These are phyloP conservation scores for Coniella vitis DNA, from an alignment of 2,329 filamentous ascomycete species.

Conservation along the genomic window DNA sequence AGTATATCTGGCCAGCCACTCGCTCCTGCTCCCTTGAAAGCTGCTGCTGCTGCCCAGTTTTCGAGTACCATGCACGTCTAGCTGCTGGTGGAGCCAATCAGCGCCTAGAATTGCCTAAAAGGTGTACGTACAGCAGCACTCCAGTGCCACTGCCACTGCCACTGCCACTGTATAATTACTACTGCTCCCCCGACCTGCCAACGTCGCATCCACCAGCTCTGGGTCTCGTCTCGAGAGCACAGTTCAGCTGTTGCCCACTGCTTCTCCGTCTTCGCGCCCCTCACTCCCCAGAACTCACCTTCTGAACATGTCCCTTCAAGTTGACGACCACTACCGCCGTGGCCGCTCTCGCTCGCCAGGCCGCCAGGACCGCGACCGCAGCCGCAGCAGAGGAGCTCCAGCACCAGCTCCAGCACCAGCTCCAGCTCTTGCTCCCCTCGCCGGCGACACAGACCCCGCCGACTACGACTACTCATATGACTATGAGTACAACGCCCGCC, in stretches of 20 bases:
- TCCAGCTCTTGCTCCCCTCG: slow-evolving; percentile 22
- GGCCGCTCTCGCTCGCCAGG: slow-evolving; percentile 42
- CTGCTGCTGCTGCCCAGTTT: too few species aligned
- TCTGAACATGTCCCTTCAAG: slow-evolving; percentile 43
- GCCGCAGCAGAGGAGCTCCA: slow-evolving; percentile 30
- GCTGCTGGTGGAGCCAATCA: too few species aligned
- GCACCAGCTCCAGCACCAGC: too few species aligned
- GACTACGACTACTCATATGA: slow-evolving; percentile 29
- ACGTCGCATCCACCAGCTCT: too few species aligned
- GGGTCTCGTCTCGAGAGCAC: background rate
- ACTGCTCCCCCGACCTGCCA: too few species aligned
- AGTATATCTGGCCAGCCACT: too few species aligned
- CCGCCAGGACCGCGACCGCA: slow-evolving; percentile 30
- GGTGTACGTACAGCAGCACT: too few species aligned
- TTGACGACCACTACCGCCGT: slow-evolving; percentile 35
- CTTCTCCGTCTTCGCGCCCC: background rate
- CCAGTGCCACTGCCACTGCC: too few species aligned
- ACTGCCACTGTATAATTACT: too few species aligned
- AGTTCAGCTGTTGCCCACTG: background rate
- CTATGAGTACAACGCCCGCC: slow-evolving; percentile 26
- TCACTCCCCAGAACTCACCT: background rate
- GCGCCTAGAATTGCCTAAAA: too few species aligned
- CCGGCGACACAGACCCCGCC: slow-evolving; percentile 38
- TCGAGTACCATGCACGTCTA: too few species aligned
- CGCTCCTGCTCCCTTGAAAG: too few species aligned